Evolutionary conservation across 495 filamentous ascomycete species (phyloP).

Genomic region (Podospora didyma): DNA sequence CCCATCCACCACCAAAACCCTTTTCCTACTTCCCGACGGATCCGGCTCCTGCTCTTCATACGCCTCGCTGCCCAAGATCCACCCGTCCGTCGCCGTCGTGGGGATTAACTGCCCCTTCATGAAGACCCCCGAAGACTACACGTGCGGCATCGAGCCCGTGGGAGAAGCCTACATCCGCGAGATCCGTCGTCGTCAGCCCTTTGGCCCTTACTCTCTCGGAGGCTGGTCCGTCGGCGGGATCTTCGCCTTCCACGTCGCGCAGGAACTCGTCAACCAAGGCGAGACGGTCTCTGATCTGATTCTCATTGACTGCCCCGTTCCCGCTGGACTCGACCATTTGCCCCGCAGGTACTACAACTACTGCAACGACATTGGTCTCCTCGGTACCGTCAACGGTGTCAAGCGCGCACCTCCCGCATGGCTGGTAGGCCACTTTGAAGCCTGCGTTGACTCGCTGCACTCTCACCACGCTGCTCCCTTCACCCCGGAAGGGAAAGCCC

Average conservation of each 20-base stretch:
- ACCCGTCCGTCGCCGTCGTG: constrained; percentile 23
- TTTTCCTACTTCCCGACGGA: constrained; percentile 63
- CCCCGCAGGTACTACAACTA: not conserved
- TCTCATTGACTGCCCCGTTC: constrained; percentile 1
- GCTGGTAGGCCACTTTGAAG: constrained; percentile 1
- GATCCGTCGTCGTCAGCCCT: constrained; percentile 35
- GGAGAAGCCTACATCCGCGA: constrained; percentile 30
- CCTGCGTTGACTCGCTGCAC: not conserved
- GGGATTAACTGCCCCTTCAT: not conserved
- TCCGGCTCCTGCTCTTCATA: constrained; percentile 53
- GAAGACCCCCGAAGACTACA: not conserved
- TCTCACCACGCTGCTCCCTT: not conserved
- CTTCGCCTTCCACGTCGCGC: constrained; percentile 63
- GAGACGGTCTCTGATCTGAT: constrained; percentile 48
- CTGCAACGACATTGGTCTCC: not conserved
- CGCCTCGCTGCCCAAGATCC: constrained; percentile 27
- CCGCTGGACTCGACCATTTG: not conserved
- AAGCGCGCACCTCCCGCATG: not conserved
- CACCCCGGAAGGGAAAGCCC: not conserved
- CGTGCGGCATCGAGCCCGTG: constrained; percentile 27
- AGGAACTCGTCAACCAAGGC: constrained; percentile 51
- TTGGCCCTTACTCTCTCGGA: constrained; percentile 52
- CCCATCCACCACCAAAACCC: constrained; percentile 41
- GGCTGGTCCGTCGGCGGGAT: constrained; percentile 73
- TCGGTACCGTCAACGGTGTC: not conserved